These are phyloP conservation scores for Sporothrix curviconia DNA, from an alignment of 2,329 filamentous ascomycete genomes.

Conservation along the genomic window DNA sequence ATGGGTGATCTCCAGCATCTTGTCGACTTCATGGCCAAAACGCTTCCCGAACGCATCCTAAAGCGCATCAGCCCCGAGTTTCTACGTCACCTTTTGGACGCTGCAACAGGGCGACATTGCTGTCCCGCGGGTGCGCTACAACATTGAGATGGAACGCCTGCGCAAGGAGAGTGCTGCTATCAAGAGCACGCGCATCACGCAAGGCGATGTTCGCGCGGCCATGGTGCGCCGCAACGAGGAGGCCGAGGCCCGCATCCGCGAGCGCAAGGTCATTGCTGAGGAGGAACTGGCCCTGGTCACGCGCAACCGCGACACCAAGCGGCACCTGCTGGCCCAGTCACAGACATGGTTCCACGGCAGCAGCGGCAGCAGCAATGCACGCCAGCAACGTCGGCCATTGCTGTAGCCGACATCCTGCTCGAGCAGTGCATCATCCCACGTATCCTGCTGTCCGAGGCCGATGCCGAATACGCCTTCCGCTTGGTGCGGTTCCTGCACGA, in stretches of 20 bases:
- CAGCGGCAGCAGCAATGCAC: background rate
- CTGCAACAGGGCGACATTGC: slow-evolving; percentile 75
- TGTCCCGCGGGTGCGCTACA: slow-evolving; percentile 70
- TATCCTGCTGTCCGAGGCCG: slow-evolving; percentile 72
- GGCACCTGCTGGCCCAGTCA: slow-evolving; percentile 68
- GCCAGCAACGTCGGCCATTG: slow-evolving; percentile 49
- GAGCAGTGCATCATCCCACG: slow-evolving; percentile 92
- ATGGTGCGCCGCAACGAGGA: slow-evolving; percentile 62
- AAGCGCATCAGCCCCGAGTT: slow-evolving; percentile 66
- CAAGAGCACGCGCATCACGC: slow-evolving; percentile 51
- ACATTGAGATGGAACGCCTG: slow-evolving; percentile 63
- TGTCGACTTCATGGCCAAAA: slow-evolving; percentile 58
- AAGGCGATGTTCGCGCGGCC: slow-evolving; percentile 53
- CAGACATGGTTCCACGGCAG: slow-evolving; percentile 62
- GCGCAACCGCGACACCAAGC: slow-evolving; percentile 59
- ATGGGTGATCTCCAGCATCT: slow-evolving; percentile 59
- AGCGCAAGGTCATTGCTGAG: slow-evolving; percentile 61
- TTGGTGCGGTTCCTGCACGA: slow-evolving; percentile 85
- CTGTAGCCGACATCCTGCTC: slow-evolving; percentile 68
- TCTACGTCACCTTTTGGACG: slow-evolving; percentile 91
- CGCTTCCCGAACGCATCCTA: slow-evolving; percentile 58
- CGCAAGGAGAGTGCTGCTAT: slow-evolving; percentile 61
- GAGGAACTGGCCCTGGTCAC: slow-evolving; percentile 67
- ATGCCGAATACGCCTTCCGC: slow-evolving; percentile 82
- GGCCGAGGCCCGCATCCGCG: slow-evolving; percentile 61